phyloP scores from a whole-genome alignment of 2,329 filamentous ascomycete genomes.

The Sphaerostilbella broomeana region DNA sequence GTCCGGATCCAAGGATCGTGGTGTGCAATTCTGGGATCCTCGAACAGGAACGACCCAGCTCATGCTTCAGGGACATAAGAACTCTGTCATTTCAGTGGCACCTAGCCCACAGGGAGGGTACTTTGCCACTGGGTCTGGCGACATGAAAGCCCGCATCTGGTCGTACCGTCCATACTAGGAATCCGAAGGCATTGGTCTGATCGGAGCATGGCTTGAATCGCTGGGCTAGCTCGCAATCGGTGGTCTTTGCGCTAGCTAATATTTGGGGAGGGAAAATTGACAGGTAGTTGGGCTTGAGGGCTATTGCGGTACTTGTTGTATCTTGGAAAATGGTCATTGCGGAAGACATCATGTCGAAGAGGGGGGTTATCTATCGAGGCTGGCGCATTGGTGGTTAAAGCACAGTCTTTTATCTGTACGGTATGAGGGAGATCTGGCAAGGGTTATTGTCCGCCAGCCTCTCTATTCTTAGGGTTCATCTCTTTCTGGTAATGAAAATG shows the following conservation, averaged over 20 bases:
- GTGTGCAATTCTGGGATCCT: slow-evolving; percentile 98
- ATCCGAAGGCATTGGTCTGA: too few species aligned
- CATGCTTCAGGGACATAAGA: slow-evolving; percentile 98
- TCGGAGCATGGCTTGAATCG: too few species aligned
- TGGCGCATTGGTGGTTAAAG: slow-evolving; percentile 24
- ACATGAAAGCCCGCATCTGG: slow-evolving; percentile 98
- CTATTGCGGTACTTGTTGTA: slow-evolving; percentile 8
- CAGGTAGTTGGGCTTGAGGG: too few species aligned
- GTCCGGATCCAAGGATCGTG: slow-evolving; percentile 92
- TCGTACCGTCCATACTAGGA: slow-evolving; percentile 56
- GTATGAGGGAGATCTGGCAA: slow-evolving; percentile 18
- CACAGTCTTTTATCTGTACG: slow-evolving; percentile 22
- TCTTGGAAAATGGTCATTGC: slow-evolving; percentile 9
- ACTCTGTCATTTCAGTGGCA: slow-evolving; percentile 95
- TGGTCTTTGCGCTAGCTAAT: too few species aligned
- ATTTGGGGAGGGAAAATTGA: too few species aligned
- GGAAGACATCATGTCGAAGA: slow-evolving; percentile 11
- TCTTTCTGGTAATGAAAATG: slow-evolving; percentile 16
- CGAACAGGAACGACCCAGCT: slow-evolving; percentile 88
- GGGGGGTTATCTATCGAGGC: slow-evolving; percentile 13
- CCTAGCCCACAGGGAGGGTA: slow-evolving; percentile 81
- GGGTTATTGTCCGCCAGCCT: slow-evolving; percentile 19
- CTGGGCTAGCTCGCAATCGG: too few species aligned
- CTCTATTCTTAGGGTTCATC: slow-evolving; percentile 16
- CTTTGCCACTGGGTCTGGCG: slow-evolving; percentile 94